Base-by-base conservation (phyloP, 2,329 filamentous ascomycete genomes). In the Hymenoscyphus fraxineus region DNA sequence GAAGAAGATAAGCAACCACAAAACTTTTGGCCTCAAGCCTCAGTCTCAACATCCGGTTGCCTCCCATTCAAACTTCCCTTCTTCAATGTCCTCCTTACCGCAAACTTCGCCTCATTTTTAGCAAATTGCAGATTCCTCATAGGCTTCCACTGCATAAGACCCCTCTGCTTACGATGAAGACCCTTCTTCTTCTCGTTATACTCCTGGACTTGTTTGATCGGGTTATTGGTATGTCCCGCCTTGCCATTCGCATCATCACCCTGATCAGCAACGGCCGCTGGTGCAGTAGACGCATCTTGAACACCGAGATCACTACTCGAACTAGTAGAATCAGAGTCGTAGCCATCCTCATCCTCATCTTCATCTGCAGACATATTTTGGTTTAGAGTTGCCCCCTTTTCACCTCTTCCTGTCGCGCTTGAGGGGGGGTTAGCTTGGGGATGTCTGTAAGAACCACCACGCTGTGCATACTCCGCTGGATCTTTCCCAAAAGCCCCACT, bases 101-200 rank as follows among this genome's bases (percentile, higher is more conserved):
- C 92, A 78, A 88, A 93, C 72, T 90, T 89, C 0, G 90, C 87
- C 80, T 98, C 91, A 72, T 97, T 84, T 78, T 95, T 96, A 55
- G 89, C 93, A 76, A 97, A 98, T 69, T 88, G 87, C 27, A 87
- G 81, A 74, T 97, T 97, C 51, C 94, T 83, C 75, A 93, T 90
- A 0, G 94, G 93, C 73, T 88, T 91, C 93, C 93, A 98, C 77
- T 98, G 94, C 92, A 97, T 96, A 74, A 97, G 73, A 0, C 94
- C 94, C 12, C 93, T 84, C 71, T 97, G 93, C 78, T 93, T 92
- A 0, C 93, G 85, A 75, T 93, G 89, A 75, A 97, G 82, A 57
- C 90, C 87, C 67, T 89, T 86, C 74, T 88, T 92, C 67, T 87
- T 83, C 64, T 82, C 81, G 71, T 86, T 87, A 75, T 89, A 86